Evolutionary conservation across 75 land plant genomes (phyloP).

Genomic region (Selaginella tamariscina): DNA sequence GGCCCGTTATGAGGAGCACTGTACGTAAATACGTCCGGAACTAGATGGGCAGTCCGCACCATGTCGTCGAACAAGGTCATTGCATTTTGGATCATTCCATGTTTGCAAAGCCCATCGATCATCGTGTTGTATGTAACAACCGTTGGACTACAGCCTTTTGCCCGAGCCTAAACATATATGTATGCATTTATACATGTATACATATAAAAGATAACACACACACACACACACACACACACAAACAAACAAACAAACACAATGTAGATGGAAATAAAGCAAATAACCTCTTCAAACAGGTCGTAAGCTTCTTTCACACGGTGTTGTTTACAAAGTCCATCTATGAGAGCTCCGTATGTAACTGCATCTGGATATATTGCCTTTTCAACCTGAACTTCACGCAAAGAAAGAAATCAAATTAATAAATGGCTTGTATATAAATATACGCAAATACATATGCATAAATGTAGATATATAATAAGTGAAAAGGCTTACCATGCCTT

Average conservation of each 20-base stretch:
- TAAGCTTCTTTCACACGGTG: background rate
- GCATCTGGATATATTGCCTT: background rate
- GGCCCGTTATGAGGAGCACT: background rate
- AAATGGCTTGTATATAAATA: too few species aligned
- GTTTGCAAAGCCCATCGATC: background rate
- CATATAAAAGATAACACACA: too few species aligned
- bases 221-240: too few species aligned
- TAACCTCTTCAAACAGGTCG: background rate
- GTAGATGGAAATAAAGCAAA: too few species aligned
- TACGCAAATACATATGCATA: too few species aligned
- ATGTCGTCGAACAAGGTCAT: background rate
- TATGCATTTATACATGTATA: too few species aligned
- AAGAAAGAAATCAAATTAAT: too few species aligned
- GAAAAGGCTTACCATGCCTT: background rate
- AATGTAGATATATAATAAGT: too few species aligned
- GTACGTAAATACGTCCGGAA: background rate
- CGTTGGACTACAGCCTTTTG: background rate
- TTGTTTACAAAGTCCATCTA: background rate
- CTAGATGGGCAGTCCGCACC: background rate
- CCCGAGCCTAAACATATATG: too few species aligned
- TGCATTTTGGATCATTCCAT: background rate
- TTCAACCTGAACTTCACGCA: too few species aligned
- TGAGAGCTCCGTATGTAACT: background rate
- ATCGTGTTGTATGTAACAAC: background rate
- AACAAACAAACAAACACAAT: too few species aligned